Evolutionary conservation across 768 basidiomycete species (phyloP), one percentile per base, ranked within the genome.

Genomic region (Coprinellus aureogranulatus): DNA sequence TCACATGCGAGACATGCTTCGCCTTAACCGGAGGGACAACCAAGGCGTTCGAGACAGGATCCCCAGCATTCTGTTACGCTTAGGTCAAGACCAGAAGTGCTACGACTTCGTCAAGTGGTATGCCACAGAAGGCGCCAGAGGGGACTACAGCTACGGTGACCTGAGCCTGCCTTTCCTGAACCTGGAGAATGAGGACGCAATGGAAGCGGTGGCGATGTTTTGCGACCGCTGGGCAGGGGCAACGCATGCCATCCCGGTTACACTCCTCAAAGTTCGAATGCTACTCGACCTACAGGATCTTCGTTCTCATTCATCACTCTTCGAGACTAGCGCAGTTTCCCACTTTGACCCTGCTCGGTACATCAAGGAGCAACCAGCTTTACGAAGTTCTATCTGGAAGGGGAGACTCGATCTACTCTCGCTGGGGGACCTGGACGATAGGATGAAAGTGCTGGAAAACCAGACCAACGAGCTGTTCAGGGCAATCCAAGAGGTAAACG

Each of bases 101-200:
- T 61, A 61, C 54, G 59, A 61, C 28, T 61, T 61, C 25, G 2
- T 50, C 31, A 61, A 61, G 27, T 61, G 59, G 59, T 57, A 54
- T 26, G 50, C 44, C 0, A 57, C 55, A 20, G 45, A 46, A 49
- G 55, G 59, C 2, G 28, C 9, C 4, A 37, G 34, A 11, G 2
- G 12, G 10, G 51, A 57, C 31, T 57, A 57, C 40, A 28, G 53
- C 41, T 61, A 55, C 51, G 50, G 50, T 27, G 39, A 61, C n/a
- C 51, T 39, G 41, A 27, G 5, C 27, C 49, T 56, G 10, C 40
- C 49, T 10, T 60, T 25, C 39, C 44, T 60, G 27, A 53, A 60
- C 31, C 28, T 60, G 23, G 50, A 56, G 18, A 30, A 60, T 31
- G 49, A 60, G 30, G 59, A 60, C 23, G 55, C 53, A 2, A 37